Evolutionary conservation across 2,329 filamentous ascomycete species (phyloP), one percentile per base, ranked within the genome.

Genomic region (Sclerotinia nivalis): DNA sequence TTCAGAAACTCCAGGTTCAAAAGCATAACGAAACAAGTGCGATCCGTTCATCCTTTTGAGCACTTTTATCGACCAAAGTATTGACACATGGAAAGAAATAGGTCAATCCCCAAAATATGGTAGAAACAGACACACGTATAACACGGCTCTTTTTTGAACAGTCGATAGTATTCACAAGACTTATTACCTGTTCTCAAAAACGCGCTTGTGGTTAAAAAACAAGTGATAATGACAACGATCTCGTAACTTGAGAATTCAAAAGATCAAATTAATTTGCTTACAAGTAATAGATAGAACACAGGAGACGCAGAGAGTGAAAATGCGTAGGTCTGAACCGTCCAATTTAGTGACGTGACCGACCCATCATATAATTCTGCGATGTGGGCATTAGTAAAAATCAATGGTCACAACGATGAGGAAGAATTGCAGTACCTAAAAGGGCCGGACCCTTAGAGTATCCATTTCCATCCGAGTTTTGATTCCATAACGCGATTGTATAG

Each of bases 401-500:
- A 37, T 25, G 47, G 15, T 50, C 12, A 37, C 31, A 9, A 18
- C 22, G 20, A 64, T 34, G 22, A 15, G 31, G 22, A 52, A 50
- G n/a, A 25, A 37, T 50, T n/a, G 47, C 25, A 49, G 9, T 64
- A 69, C 67, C 67, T 64, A 69, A 64, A 15, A 69, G 67, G 4
- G 58, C 37, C 15, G 67, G 67, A n/a, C 58, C 67, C 43, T 18
- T 69, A 7, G 67, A 45, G 25, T 69, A 49, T 15, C 49, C 67
- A 25, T 47, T 47, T 25, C 59, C 50, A 25, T 43, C 25, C 15
- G 58, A 15, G 4, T 69, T 66, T 4, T 50, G 20, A 52, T 66
- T 69, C 68, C 68, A 69, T 20, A 69, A 34, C 9, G 68, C 60
- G 25, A 69, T 69, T 8, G 68, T 66, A 31, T 69, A 69, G 34